Evolutionary conservation across 768 basidiomycete genomes (phyloP).

Genomic region (Multifurca ochricompacta): DNA sequence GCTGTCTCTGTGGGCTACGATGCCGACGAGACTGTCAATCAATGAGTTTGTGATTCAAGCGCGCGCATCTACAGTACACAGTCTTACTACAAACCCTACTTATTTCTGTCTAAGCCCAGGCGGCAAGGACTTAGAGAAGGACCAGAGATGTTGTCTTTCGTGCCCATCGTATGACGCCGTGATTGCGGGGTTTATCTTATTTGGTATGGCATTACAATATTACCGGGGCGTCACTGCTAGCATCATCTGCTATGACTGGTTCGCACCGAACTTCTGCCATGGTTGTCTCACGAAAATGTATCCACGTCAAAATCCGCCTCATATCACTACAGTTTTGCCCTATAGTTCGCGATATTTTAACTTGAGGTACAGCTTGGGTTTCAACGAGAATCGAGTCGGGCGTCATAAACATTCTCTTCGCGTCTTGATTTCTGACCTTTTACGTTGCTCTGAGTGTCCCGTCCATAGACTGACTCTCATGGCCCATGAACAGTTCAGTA

Average conservation of each 20-base stretch:
- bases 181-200: background rate
- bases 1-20: conserved; percentile 1
- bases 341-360: background rate
- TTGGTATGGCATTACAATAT: background rate
- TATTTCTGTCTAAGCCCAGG: background rate
- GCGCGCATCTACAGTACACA: background rate
- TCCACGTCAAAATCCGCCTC: conserved; percentile 12
- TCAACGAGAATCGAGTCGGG: background rate
- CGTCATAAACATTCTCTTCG: background rate
- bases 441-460: too few species aligned
- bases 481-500: background rate
- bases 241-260: background rate
- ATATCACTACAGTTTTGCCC: too few species aligned
- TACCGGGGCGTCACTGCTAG: background rate
- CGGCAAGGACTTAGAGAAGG: background rate
- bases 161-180: background rate
- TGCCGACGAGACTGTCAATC: background rate
- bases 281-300: background rate
- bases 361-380: background rate
- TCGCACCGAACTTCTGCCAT: background rate
- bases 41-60: background rate
- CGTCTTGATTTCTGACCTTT: background rate
- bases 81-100: background rate
- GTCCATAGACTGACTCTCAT: background rate
- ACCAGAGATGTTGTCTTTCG: background rate